These are phyloP conservation scores for Aureobasidium sp. DNA, from an alignment of 2,329 filamentous ascomycete genomes.

Conservation along the genomic window DNA sequence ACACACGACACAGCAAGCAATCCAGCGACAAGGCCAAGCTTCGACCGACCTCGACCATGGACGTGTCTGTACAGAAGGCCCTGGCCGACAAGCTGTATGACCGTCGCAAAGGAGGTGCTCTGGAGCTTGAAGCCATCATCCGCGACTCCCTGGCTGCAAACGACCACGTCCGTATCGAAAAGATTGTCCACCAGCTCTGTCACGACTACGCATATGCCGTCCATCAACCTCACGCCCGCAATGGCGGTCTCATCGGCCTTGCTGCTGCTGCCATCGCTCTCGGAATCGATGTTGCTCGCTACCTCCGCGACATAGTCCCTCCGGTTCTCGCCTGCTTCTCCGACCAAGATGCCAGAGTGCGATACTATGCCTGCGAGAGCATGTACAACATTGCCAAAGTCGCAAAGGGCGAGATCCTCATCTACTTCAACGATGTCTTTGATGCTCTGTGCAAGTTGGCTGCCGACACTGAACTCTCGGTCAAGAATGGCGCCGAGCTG, in stretches of 20 bases:
- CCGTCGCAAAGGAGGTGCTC: conserved; percentile 89
- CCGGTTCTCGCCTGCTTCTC: conserved; percentile 96
- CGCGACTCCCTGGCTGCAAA: conserved; percentile 70
- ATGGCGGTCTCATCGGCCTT: conserved; percentile 90
- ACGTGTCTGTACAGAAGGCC: conserved; percentile 78
- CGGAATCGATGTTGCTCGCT: conserved; percentile 81
- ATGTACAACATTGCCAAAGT: conserved; percentile 99
- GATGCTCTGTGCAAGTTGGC: conserved; percentile 96
- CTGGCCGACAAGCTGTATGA: conserved; percentile 99
- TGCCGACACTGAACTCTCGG: conserved; percentile 90
- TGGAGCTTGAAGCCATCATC: conserved; percentile 92
- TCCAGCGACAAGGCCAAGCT: neutral
- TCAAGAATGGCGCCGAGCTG: conserved; percentile 95
- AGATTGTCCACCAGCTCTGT: conserved; percentile 90
- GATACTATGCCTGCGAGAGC: conserved; percentile 97
- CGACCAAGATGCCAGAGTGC: conserved; percentile 92
- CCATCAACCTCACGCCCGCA: conserved; percentile 91
- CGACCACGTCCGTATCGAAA: conserved; percentile 73
- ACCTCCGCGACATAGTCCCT: conserved; percentile 88
- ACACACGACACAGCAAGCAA: neutral
- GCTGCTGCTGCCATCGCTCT: conserved; percentile 94
- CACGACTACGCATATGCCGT: conserved; percentile 97
- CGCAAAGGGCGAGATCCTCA: conserved; percentile 90
- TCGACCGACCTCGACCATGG: conserved; percentile 51
- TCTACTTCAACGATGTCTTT: conserved; percentile 98